A percentile compares a stretch with the other conserved stretches of the same genome.
These are phyloP conservation scores for Aspergillus bridgeri DNA, from an alignment of 495 filamentous ascomycete species.

Conservation along the genomic window DNA sequence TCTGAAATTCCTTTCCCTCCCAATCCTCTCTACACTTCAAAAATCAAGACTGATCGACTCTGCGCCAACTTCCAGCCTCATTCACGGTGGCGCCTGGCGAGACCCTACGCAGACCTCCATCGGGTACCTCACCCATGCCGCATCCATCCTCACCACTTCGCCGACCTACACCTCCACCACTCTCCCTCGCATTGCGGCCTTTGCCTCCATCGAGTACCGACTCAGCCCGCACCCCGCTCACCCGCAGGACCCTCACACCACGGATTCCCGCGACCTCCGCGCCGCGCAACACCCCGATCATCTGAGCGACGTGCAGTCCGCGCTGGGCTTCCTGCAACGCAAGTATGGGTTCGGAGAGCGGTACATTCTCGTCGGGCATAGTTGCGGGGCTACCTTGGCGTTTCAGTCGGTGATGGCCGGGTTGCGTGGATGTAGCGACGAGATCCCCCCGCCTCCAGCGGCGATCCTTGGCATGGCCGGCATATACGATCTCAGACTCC, in stretches of 20 bases:
- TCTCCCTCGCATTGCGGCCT: conserved; percentile 48
- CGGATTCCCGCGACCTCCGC: conserved; percentile 34
- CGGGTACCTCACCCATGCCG: conserved; percentile 43
- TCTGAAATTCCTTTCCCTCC: background rate
- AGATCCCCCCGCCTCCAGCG: conserved; percentile 20
- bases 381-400: conserved; percentile 69
- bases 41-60: background rate
- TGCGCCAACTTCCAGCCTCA: conserved; percentile 47
- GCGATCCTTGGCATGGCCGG: conserved; percentile 61
- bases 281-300: conserved; percentile 69
- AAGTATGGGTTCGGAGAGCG: conserved; percentile 45
- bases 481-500: conserved; percentile 60
- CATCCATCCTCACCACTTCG: conserved; percentile 40
- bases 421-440: background rate
- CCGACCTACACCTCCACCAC: conserved; percentile 13
- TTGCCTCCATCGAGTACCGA: conserved; percentile 77
- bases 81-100: conserved; percentile 89
- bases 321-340: conserved; percentile 56
- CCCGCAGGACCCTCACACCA: conserved; percentile 45
- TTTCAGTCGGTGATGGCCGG: conserved; percentile 61
- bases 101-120: conserved; percentile 60
- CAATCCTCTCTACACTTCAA: background rate
- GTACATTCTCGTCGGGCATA: conserved; percentile 74
- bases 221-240: conserved; percentile 67
- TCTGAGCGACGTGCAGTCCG: conserved; percentile 63